Evolutionary conservation across 1,139 yeast genomes (phyloP).

Genomic region (Candida sanyaensis): DNA sequence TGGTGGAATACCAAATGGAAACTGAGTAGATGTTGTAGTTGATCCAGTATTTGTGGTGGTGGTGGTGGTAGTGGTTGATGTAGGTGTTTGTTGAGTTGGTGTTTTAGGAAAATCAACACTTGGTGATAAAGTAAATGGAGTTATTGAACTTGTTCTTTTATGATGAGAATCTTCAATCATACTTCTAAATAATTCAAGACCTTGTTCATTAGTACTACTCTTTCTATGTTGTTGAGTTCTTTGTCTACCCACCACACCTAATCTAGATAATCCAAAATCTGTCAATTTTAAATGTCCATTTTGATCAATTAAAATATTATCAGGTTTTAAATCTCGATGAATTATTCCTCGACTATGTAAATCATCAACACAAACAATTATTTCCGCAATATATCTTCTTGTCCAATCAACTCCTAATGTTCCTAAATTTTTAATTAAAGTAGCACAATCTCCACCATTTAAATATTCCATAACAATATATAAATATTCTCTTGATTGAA

Average conservation of each 20-base stretch:
- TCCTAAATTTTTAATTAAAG: constrained; percentile 78
- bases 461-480: constrained; percentile 96
- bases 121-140: constrained; percentile 54
- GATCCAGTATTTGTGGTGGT: neutral
- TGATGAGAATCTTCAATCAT: constrained; percentile 23
- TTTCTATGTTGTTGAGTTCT: constrained; percentile 37
- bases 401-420: constrained; percentile 88
- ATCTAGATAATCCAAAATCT: constrained; percentile 90
- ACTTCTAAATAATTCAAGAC: constrained; percentile 43
- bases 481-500: constrained; percentile 84
- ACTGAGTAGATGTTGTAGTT: neutral
- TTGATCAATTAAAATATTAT: constrained; percentile 82
- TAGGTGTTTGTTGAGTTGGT: constrained; percentile 9
- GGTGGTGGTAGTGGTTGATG: constrained; percentile 11
- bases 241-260: constrained; percentile 88
- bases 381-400: constrained; percentile 82
- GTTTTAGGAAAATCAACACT: constrained; percentile 35
- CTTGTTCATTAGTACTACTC: constrained; percentile 48
- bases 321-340: constrained; percentile 95
- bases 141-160: constrained; percentile 40
- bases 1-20: neutral
- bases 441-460: constrained; percentile 95
- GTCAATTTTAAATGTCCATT: constrained; percentile 89
- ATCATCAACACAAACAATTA: constrained; percentile 86
- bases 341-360: constrained; percentile 86